Evolutionary conservation across 306 rosid species (phyloP), one percentile per base, ranked within the genome.

Genomic region (Rosa lucieae): DNA sequence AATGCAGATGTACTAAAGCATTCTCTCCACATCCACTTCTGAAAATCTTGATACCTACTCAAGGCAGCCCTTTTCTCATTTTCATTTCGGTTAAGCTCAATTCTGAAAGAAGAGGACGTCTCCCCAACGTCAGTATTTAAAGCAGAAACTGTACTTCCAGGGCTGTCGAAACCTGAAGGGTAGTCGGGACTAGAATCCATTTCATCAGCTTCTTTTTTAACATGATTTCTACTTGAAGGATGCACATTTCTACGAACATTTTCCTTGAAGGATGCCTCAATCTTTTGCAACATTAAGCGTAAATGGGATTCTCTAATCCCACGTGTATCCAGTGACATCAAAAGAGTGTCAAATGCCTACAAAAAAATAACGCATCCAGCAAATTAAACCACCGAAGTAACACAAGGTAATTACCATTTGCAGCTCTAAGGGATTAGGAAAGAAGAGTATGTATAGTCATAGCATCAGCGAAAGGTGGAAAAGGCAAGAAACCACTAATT

Each of bases 301-400:
- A 96, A 80, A 89, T 96, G 97, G 72, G 98, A 91, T 84, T 96
- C 99, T 82, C 99, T 91, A 66, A 88, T 73, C 61, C 99, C 99
- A 1, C 99, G 98, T 18, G 96, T 74, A 80, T 96, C 99, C 88
- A 96, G 81, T 43, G 98, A 88, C 58, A 65, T 80, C 85, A 89
- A 82, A 83, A 96, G 96, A 81, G 85, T 47, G 80, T 96, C 99
- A 86, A 93, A 91, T 82, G 85, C 99, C 99, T 96, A 70, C 78
- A 89, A 63, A 32, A 32, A 75, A 13, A 82, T 7, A 71, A 83
- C n/a, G 9, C 61, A 81, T 49, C 61, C 67, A 78, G 72, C 58
- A 80, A 66, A 74, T 68, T 48, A 52, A 32, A 29, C 32, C 15
- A 37, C 37, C 1, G 46, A 74, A 39, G 10, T 26, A 55, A 70